Conservation (phyloP, 768 basidiomycete genomes). For the Paxillus rubicundulus region DNA sequence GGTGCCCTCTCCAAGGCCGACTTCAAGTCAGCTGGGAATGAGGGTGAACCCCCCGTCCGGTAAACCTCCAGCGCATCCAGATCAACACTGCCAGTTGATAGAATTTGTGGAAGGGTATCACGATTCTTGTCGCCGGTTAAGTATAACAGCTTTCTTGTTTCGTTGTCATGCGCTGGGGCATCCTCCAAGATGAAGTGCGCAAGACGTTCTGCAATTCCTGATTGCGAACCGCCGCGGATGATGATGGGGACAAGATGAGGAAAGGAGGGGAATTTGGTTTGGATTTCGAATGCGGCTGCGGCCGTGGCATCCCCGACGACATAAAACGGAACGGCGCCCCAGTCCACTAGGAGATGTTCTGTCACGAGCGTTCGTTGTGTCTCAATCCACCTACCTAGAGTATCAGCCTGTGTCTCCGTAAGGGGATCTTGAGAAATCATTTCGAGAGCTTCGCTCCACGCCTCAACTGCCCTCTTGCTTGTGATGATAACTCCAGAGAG, state of each 20-base stretch:
- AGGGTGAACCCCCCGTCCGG: slow-evolving; percentile 55
- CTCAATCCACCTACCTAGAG: slow-evolving; percentile 12
- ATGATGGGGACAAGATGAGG: slow-evolving; percentile 31
- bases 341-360: slow-evolving; percentile 35
- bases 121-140: slow-evolving; percentile 87
- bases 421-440: slow-evolving; percentile 8
- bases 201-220: slow-evolving; percentile 69
- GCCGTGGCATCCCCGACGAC: slow-evolving; percentile 73
- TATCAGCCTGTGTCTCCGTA: not conserved
- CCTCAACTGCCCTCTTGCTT: slow-evolving; percentile 74
- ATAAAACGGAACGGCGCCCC: slow-evolving; percentile 69
- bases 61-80: slow-evolving; percentile 65
- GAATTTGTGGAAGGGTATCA: slow-evolving; percentile 56
- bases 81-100: slow-evolving; percentile 43
- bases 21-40: slow-evolving; percentile 46
- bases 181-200: slow-evolving; percentile 59
- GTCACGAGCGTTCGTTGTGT: not conserved
- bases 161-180: slow-evolving; percentile 18
- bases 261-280: slow-evolving; percentile 35
- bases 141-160: slow-evolving; percentile 49
- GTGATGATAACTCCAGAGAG: slow-evolving; percentile 72
- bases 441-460: slow-evolving; percentile 50
- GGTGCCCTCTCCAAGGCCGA: slow-evolving; percentile 25
- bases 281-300: slow-evolving; percentile 35
- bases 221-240: slow-evolving; percentile 44